A percentile compares a stretch with the other conserved stretches of the same genome.
phyloP scores from a whole-genome alignment of 2,329 filamentous ascomycete genomes.

The Byssochlamys sp. region DNA sequence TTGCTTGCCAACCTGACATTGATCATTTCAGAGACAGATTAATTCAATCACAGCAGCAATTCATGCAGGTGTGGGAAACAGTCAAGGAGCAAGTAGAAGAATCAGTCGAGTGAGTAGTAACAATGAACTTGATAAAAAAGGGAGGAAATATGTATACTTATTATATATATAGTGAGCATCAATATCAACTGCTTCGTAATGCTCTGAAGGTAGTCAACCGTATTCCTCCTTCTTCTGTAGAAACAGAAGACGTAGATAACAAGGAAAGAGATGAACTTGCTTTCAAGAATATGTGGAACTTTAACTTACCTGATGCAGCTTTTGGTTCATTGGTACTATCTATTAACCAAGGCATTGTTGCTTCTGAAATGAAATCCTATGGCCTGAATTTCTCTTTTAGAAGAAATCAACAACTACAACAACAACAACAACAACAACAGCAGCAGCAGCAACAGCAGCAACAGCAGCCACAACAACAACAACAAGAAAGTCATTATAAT shows the following conservation, averaged over 20 bases:
- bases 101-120: slow-evolving; percentile 77
- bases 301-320: slow-evolving; percentile 92
- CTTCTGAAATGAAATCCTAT: too few species aligned
- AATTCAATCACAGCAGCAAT: slow-evolving; percentile 92
- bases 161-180: slow-evolving; percentile 92
- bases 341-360: too few species aligned
- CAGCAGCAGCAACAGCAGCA: too few species aligned
- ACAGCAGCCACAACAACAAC: too few species aligned
- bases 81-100: slow-evolving; percentile 93
- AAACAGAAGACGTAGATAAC: slow-evolving; percentile 60
- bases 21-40: slow-evolving; percentile 98
- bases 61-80: slow-evolving; percentile 98
- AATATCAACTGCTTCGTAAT: slow-evolving; percentile 83
- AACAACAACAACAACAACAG: too few species aligned
- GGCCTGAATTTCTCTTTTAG: too few species aligned
- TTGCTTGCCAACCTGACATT: slow-evolving; percentile 93
- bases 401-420: too few species aligned
- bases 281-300: slow-evolving; percentile 99
- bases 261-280: slow-evolving; percentile 96
- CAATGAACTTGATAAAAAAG: too few species aligned
- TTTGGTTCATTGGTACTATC: slow-evolving; percentile 94
- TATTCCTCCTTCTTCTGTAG: slow-evolving; percentile 83
- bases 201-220: slow-evolving; percentile 86
- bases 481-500: too few species aligned
- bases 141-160: too few species aligned